Conservation (phyloP, 1,284 basidiomycete species). For the Irpex lacteus region DNA sequence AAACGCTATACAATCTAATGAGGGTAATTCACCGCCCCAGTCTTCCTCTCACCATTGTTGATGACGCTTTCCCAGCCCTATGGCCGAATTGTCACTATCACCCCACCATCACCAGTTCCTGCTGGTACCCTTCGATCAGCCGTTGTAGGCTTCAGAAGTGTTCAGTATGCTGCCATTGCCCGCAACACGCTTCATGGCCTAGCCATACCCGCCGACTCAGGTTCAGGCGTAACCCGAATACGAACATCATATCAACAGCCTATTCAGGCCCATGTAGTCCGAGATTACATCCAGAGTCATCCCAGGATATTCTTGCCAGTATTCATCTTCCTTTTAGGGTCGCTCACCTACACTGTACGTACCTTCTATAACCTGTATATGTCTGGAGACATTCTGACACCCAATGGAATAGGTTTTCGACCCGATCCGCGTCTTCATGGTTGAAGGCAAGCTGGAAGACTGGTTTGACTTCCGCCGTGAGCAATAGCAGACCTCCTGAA, state of each 20-base stretch:
- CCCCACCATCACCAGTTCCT: constrained; percentile 58
- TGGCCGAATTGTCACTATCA: constrained; percentile 75
- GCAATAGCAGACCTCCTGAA: constrained; percentile 12
- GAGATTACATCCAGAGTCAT: constrained; percentile 84
- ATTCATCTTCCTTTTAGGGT: constrained; percentile 84
- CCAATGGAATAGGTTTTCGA: constrained; percentile 72
- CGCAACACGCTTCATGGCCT: constrained; percentile 85
- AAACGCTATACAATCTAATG: constrained; percentile 67
- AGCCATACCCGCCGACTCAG: constrained; percentile 32
- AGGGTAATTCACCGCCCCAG: constrained; percentile 45
- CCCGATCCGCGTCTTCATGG: constrained; percentile 83
- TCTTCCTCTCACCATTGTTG: constrained; percentile 5
- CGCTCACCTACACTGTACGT: constrained; percentile 82
- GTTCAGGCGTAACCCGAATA: constrained; percentile 50
- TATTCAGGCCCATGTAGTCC: constrained; percentile 74
- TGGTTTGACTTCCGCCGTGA: constrained; percentile 77
- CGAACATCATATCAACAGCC: constrained; percentile 71
- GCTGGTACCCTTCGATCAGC: constrained; percentile 69
- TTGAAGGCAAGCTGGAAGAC: constrained; percentile 80
- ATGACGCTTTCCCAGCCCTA: constrained; percentile 58
- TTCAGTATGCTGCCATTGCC: constrained; percentile 77
- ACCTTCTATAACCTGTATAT: constrained; percentile 15
- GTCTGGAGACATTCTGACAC: too few relatives aligned
- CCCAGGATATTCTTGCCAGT: constrained; percentile 87
- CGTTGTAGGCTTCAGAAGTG: constrained; percentile 57